These are phyloP conservation scores for Xylaria sp. DNA, from an alignment of 2,329 filamentous ascomycete species.

Conservation along the genomic window DNA sequence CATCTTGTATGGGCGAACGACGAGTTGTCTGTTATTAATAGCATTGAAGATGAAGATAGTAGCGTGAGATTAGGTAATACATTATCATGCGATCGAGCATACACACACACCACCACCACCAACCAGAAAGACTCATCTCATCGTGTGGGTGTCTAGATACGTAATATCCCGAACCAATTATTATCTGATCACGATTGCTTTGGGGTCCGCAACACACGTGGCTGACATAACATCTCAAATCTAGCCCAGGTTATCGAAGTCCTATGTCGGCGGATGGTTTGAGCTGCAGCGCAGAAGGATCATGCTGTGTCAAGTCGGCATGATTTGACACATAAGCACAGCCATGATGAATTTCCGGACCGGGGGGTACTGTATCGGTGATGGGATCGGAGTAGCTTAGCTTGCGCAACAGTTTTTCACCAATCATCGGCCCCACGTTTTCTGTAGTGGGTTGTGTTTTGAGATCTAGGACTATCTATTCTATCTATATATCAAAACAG, in stretches of 20 bases:
- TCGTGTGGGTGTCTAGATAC: not conserved
- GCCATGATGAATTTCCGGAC: conserved; percentile 9
- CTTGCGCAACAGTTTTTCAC: not conserved
- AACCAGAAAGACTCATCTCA: not conserved
- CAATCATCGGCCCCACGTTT: conserved; percentile 35
- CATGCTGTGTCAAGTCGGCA: not conserved
- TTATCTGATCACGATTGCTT: not conserved
- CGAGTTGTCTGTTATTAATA: not conserved
- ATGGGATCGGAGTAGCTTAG: conserved; percentile 2
- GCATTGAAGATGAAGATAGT: not conserved
- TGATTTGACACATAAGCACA: conserved; percentile 16
- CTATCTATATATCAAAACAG: not conserved
- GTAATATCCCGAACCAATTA: not conserved
- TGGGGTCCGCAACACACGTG: not conserved
- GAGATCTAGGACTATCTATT: not conserved
- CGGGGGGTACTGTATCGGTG: conserved; percentile 3
- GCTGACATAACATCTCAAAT: not conserved
- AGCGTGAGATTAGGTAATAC: not conserved
- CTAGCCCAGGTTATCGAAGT: not conserved
- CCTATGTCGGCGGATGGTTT: not conserved
- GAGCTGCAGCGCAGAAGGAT: not conserved
- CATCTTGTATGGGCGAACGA: not conserved
- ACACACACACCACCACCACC: not conserved
- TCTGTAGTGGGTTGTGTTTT: not conserved
- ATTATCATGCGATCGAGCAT: not conserved